Evolutionary conservation across 352 stramenopile genomes (phyloP).

Genomic region (Globisporangium cederbergense): DNA sequence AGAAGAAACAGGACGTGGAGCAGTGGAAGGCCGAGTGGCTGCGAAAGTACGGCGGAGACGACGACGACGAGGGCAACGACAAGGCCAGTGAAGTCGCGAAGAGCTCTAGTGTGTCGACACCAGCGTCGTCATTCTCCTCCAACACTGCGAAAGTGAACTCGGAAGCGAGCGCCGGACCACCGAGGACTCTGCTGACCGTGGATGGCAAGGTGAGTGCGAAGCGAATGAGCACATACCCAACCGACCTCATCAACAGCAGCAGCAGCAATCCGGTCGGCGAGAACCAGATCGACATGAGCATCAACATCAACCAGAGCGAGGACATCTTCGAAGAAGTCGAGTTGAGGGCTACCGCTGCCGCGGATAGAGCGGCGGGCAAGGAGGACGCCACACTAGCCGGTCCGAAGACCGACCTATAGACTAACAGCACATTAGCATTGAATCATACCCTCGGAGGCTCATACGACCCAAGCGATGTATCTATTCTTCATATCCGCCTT

Average conservation of each 20-base stretch:
- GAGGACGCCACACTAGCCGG: constrained; percentile 29
- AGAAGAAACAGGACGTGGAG: constrained; percentile 28
- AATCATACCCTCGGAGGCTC: no score
- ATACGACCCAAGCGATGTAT: background rate
- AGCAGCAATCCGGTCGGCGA: constrained; percentile 14
- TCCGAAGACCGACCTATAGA: constrained; percentile 23
- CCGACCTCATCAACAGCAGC: constrained; percentile 6
- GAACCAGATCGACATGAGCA: constrained; percentile 32
- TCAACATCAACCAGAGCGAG: constrained; percentile 47
- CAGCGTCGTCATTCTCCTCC: background rate
- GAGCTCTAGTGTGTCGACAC: background rate
- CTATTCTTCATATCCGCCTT: no score
- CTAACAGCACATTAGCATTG: background rate
- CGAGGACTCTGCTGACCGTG: background rate
- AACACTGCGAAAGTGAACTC: background rate
- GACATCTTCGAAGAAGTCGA: constrained; percentile 44
- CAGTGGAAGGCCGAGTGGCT: constrained; percentile 44
- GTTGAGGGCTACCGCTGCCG: background rate
- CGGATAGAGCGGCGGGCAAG: background rate
- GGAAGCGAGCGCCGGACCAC: background rate
- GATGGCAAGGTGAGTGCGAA: constrained; percentile 15
- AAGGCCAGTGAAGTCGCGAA: constrained; percentile 1
- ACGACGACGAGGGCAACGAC: constrained; percentile 17
- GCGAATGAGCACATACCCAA: constrained; percentile 16
- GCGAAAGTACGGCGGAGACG: constrained; percentile 33